Evolutionary conservation across 2,329 filamentous ascomycete species (phyloP).

Genomic region (Botrytis fabae): DNA sequence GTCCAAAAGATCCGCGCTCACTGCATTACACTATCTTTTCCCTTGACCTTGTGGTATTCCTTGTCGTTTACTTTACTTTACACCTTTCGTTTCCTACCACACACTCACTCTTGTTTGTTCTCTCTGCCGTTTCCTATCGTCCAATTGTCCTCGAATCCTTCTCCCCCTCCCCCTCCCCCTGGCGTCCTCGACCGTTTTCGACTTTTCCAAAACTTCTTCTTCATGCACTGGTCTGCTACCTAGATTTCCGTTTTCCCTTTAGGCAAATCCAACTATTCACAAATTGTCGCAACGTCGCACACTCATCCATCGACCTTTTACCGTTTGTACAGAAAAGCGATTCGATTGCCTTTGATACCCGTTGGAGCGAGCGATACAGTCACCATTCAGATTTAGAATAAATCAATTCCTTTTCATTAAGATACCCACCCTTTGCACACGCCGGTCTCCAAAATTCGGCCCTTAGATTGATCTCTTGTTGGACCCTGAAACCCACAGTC

Average conservation of each 20-base stretch:
- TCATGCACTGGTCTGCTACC: conserved; percentile 22
- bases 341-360: conserved; percentile 15
- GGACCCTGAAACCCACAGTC: background rate
- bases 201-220: background rate
- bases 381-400: background rate
- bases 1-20: background rate
- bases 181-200: background rate
- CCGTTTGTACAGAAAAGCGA: background rate
- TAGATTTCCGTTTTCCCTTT: background rate
- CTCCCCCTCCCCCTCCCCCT: background rate
- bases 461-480: conserved; percentile 5
- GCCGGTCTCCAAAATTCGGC: background rate
- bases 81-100: background rate
- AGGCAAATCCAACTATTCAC: conserved; percentile 16
- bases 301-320: background rate
- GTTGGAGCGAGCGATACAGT: conserved; percentile 17
- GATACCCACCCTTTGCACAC: conserved; percentile 17
- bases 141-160: background rate
- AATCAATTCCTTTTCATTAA: conserved; percentile 3
- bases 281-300: conserved; percentile 15
- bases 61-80: background rate
- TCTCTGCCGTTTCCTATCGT: background rate
- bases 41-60: background rate
- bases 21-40: background rate
- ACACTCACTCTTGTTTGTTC: background rate